Conservation (phyloP, 495 filamentous ascomycete genomes). For the Rhizodiscina lignyota region DNA sequence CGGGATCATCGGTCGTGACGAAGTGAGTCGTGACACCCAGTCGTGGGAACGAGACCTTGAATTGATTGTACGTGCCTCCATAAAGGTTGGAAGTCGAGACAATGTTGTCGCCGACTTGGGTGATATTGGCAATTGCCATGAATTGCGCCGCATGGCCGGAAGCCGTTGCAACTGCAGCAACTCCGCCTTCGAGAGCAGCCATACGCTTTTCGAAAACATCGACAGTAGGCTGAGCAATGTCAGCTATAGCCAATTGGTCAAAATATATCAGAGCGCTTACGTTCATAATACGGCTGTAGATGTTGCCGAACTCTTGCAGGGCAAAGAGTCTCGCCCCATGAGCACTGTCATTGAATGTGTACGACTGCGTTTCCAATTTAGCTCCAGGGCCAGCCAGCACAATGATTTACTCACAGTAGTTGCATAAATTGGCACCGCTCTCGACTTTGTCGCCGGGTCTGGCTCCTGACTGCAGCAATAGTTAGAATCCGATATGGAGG, state of each 20-base stretch:
- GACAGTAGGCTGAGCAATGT: constrained; percentile 60
- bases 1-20: constrained; percentile 64
- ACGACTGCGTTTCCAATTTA: constrained; percentile 40
- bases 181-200: constrained; percentile 86
- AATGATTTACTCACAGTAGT: constrained; percentile 45
- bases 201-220: constrained; percentile 97
- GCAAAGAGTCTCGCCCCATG: constrained; percentile 93
- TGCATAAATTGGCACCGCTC: constrained; percentile 93
- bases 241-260: not conserved
- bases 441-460: constrained; percentile 73
- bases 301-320: constrained; percentile 96
- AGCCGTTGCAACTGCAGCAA: constrained; percentile 74
- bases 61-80: constrained; percentile 95
- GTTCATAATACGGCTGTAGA: constrained; percentile 97
- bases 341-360: constrained; percentile 87
- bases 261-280: constrained; percentile 16
- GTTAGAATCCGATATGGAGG: not conserved
- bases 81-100: constrained; percentile 86
- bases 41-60: constrained; percentile 82
- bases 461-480: constrained; percentile 48
- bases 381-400: not conserved
- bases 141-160: constrained; percentile 94
- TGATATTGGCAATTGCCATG: constrained; percentile 74
- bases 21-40: constrained; percentile 87
- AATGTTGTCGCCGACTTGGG: constrained; percentile 83